Base-by-base conservation (phyloP, 2,329 filamentous ascomycete species). In the Colletotrichum sp. region DNA sequence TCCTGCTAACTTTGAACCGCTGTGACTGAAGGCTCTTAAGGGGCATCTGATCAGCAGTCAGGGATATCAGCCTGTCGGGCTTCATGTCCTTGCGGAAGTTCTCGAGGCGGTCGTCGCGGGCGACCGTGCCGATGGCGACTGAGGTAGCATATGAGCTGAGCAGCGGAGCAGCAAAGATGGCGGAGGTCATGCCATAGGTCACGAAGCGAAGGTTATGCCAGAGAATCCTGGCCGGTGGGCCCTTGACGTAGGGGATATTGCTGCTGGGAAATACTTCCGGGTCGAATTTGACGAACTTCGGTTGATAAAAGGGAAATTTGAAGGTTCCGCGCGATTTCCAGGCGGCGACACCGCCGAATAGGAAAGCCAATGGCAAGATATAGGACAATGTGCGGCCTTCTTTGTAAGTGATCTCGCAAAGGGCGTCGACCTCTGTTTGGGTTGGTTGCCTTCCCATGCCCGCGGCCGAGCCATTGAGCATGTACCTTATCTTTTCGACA, bases 241-340 rank as follows among this genome's bases (percentile, higher is more conserved):
- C 84, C 5, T 76, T 80, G 3, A 83, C 55, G n/a, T 82, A 32
- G 6, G 80, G 78, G 21, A 71, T 18, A 4, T 60, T 57, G 55
- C 71, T 77, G 8, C 71, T 65, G 6, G 85, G 84, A 60, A 85
- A 86, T 15, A 73, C 67, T 34, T 69, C 34, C 10, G 84, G 83
- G 69, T 84, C 79, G 48, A 84, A 83, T 32, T 63, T 78, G 24
- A 72, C 65, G 48, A 80, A 78, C 60, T 83, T 82, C 4, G 86
- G 85, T 48, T 79, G 81, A 79, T 82, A 85, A 55, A 88, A 82
- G 18, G 86, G 86, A 77, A 88, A 88, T 8, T 81, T 82, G 78
- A 84, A 86, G 5, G 79, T 83, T 24, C 77, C 77, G 55, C 83
- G 82, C 6, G 81, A 80, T 12, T 78, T 74, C 38, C 79, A 82